A percentile compares a stretch with the other conserved stretches of the same genome.
phyloP scores from a whole-genome alignment of 805 yeast genomes.

The Myxozyma neotropica region DNA sequence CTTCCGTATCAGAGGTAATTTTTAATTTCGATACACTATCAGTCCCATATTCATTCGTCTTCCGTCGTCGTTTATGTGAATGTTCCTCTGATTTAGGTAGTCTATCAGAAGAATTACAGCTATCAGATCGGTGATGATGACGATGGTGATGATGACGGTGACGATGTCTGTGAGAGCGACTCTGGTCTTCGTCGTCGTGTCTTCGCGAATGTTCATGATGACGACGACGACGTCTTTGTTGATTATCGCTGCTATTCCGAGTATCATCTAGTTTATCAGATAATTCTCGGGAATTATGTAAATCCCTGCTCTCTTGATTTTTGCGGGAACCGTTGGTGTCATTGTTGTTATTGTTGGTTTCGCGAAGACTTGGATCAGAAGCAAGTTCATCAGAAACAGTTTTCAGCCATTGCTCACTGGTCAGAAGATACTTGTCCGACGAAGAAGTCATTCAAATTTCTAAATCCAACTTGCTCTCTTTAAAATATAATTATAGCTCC shows the following conservation, averaged over 20 bases:
- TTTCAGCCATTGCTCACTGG: constrained; percentile 11
- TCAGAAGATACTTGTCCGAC: background rate
- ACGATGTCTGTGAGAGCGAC: background rate
- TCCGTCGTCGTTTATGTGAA: background rate
- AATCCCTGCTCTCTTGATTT: background rate
- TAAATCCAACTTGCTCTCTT: no score
- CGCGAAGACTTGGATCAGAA: background rate
- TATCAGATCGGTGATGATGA: background rate
- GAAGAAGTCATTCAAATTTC: background rate
- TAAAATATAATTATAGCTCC: no score
- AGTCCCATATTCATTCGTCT: background rate
- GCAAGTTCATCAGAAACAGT: constrained; percentile 2
- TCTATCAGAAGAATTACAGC: background rate
- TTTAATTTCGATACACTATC: background rate
- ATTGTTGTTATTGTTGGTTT: background rate
- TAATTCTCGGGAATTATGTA: background rate
- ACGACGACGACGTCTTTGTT: no score
- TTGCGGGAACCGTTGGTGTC: background rate
- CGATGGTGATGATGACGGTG: background rate
- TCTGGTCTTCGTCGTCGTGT: background rate
- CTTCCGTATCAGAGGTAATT: background rate
- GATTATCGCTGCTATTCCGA: no score
- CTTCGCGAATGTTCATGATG: background rate
- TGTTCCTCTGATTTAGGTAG: background rate
- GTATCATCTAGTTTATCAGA: no score